Evolutionary conservation across 345 rosid genomes (phyloP), one percentile per base, ranked within the genome.

Genomic region (Citrus sp.): DNA sequence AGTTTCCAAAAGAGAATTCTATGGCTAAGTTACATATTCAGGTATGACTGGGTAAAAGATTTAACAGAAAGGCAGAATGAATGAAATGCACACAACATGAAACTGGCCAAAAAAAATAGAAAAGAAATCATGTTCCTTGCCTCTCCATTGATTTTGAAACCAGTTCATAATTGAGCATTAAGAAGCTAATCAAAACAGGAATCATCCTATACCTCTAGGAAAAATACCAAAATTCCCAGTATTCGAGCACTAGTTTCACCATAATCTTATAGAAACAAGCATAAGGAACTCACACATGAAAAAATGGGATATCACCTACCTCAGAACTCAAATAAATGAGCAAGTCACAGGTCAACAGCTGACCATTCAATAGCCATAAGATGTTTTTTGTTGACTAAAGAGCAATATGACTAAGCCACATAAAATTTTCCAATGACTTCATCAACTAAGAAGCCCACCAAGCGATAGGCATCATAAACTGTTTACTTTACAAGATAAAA

Each of bases 321-420:
- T 30, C 14, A 19, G 18, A 62, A 62, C 21, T 74, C 46, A 63
- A 70, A 12, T 40, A 21, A 56, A 64, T 24, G 46, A 80, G 14
- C 58, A 46, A 75, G 35, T 64, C 58, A 63, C 68, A 12, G 62
- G 69, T 32, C 73, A 79, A 59, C 49, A 46, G 51, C 74, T 21
- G 19, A 63, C 32, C 55, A 16, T 78, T 76, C 73, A 73, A 49
- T 21, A 56, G 34, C 22, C 79, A 40, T 77, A 73, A 40, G 30
- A 56, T 73, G 61, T 74, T 82, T 30, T 22, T 51, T 28, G 34
- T 60, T 62, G 72, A 63, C 75, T 24, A 18, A 73, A 60, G 18
- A 12, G 49, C 40, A 35, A 75, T 25, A 14, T 24, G 24, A 24
- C 37, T 27, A 24, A 77, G 7, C 55, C n/a, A 65, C 65, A 73